phyloP scores from a whole-genome alignment of 495 filamentous ascomycete genomes.

The Lophiotrema nucula region DNA sequence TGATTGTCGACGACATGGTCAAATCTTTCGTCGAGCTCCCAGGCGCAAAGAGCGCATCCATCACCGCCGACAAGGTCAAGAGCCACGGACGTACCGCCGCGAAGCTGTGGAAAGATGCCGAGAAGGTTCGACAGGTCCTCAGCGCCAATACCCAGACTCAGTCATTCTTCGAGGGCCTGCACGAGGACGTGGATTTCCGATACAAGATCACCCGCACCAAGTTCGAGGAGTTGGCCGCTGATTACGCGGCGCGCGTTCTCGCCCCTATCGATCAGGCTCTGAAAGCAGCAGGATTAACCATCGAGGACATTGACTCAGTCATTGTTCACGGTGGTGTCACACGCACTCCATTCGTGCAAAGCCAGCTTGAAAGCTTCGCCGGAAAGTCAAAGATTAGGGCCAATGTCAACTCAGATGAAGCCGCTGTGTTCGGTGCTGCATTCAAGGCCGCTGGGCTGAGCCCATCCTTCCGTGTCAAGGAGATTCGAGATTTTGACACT shows the following conservation, averaged over 20 bases:
- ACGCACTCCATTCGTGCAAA: slow-evolving; percentile 92
- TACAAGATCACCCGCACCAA: slow-evolving; percentile 81
- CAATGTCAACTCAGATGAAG: slow-evolving; percentile 96
- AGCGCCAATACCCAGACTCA: slow-evolving; percentile 86
- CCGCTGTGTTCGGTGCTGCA: slow-evolving; percentile 93
- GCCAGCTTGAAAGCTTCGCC: slow-evolving; percentile 73
- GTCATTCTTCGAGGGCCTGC: slow-evolving; percentile 80
- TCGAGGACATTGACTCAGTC: slow-evolving; percentile 80
- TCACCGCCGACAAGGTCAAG: slow-evolving; percentile 58
- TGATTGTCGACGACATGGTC: slow-evolving; percentile 87
- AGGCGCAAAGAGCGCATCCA: slow-evolving; percentile 65
- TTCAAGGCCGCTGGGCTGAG: slow-evolving; percentile 90
- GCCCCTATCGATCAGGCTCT: slow-evolving; percentile 73
- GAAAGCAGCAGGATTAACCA: slow-evolving; percentile 64
- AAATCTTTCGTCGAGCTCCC: slow-evolving; percentile 69
- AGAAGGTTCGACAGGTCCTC: slow-evolving; percentile 81
- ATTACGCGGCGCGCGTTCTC: slow-evolving; percentile 65
- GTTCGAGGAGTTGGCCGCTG: slow-evolving; percentile 78
- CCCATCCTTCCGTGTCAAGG: slow-evolving; percentile 94
- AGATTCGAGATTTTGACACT: slow-evolving; percentile 76
- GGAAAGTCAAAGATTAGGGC: slow-evolving; percentile 76
- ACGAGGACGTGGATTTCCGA: slow-evolving; percentile 87
- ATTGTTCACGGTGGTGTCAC: slow-evolving; percentile 91
- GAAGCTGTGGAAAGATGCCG: slow-evolving; percentile 88
- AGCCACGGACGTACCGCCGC: slow-evolving; percentile 79